Base-by-base conservation (phyloP, 2,329 filamentous ascomycete genomes). In the Penicillium fuscoglaucum region DNA sequence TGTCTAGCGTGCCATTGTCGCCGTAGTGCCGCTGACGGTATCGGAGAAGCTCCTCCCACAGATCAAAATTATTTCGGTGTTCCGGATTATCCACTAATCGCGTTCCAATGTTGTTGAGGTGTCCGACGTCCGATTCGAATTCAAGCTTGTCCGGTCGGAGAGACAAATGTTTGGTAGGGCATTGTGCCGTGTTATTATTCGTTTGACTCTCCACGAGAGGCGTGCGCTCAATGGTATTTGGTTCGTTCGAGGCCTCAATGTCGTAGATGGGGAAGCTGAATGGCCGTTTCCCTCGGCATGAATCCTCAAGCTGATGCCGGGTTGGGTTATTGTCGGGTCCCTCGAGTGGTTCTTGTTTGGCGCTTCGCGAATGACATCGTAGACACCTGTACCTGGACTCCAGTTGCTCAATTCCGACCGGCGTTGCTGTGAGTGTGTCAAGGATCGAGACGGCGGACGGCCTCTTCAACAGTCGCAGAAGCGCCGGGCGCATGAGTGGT, bases 1-100 rank as follows among this genome's bases (percentile, higher is more conserved):
- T 77, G 43, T 72, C 68, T 33, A 75, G 60, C 17, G 74, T 76
- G 6, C 79, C 79, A 47, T 72, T 62, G 28, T 76, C 70, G 12
- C 78, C 79, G 62, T 79, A 74, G 54, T 74, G 73, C 3, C 77
- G 75, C 59, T 76, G 75, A 28, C 76, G 73, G 60, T 77, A 78
- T 12, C 71, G 66, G n/a, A 81, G 68, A 28, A 81, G 63, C 44
- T 79, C 73, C 41, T 74, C 73, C 79, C 79, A 81, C 15, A 80
- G 68, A n/a, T 70, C 65, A 53, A 79, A 72, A 61, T 80, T 71
- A 43, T 71, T 59, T 26, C 64, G 65, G 58, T 68, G 59, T 6
- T 52, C 60, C 5, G 71, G 64, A 37, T 67, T 58, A 52, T 80
- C 76, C 31, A 79, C 66, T 31, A 80, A 62, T 43, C 75, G 74